Evolutionary conservation across 2,329 filamentous ascomycete genomes (phyloP), one percentile per base, ranked within the genome.

Genomic region (Microcyclosporella mali): DNA sequence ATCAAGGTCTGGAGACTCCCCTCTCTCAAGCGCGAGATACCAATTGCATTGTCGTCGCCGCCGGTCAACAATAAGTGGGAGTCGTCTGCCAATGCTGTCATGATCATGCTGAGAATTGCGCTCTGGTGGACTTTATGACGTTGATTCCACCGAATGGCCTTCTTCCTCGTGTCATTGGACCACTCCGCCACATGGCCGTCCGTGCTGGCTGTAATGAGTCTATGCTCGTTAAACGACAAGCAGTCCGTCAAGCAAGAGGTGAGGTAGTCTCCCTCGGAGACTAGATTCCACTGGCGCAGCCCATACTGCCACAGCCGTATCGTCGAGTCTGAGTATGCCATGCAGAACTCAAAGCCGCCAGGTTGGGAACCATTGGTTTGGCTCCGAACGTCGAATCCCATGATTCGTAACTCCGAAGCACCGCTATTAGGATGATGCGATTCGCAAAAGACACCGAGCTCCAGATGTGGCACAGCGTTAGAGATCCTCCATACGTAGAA

Each of bases 281-380:
- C 43, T 4, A 67, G 46, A 1, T 47, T 46, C 65, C 71, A 73
- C 11, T 46, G 30, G 31, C 25, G 37, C 6, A 29, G 28, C 12
- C 9, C 32, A 10, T 58, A 59, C 11, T 31, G 27, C 58, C 60
- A 62, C 57, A 74, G 71, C 62, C 81, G 83, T 32, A 94, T 62
- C 2, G 76, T 80, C 1, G 90, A 95, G 65, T 95, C 90, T 0
- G 90, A 95, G 55, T 92, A 82, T 0, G 77, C 82, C 67, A 94
- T 75, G 0, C 79, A 79, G 41, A 95, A 71, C 2, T 79, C 58
- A 55, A 84, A 81, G 14, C 30, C 52, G 1, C 46, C 46, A 2
- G 41, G 31, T 2, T 37, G 40, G 36, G 37, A 37, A 33, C 33
- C 14, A 2, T 56, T 47, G 28, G 56, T 43, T 48, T 30, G 53